A percentile compares a stretch with the other conserved stretches of the same genome.
Evolutionary conservation across 2,329 filamentous ascomycete species (phyloP).

Genomic region (Thyridium curvatum): DNA sequence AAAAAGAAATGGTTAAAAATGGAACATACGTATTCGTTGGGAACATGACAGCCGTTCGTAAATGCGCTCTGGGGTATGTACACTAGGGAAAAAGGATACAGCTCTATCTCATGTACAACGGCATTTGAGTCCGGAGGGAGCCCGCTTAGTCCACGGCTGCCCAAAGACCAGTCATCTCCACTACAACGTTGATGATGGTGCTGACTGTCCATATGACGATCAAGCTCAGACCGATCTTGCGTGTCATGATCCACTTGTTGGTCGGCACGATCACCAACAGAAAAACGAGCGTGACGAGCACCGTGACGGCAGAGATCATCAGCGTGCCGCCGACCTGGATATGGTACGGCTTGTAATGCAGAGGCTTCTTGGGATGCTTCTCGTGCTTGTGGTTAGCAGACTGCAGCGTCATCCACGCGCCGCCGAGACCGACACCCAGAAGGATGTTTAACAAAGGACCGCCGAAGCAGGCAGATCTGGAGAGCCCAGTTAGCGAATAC

Average conservation of each 20-base stretch:
- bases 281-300: constrained; percentile 73
- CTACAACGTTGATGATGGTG: constrained; percentile 72
- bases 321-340: constrained; percentile 82
- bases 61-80: too few species aligned
- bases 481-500: neutral
- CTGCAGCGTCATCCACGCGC: constrained; percentile 77
- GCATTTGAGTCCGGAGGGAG: neutral
- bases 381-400: constrained; percentile 58
- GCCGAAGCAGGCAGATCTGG: constrained; percentile 85
- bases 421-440: constrained; percentile 86
- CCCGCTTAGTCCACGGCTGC: constrained; percentile 21
- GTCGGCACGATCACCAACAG: constrained; percentile 75
- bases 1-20: neutral
- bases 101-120: neutral
- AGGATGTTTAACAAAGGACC: constrained; percentile 97
- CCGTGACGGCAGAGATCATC: constrained; percentile 75
- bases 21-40: neutral
- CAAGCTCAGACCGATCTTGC: constrained; percentile 73
- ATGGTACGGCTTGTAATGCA: constrained; percentile 69
- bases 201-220: constrained; percentile 76
- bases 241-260: constrained; percentile 81
- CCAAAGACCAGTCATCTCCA: constrained; percentile 63
- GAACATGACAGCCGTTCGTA: neutral
- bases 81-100: too few species aligned
- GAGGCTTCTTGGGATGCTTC: constrained; percentile 59